Conservation (phyloP, 2,329 filamentous ascomycete genomes). For the Verticillium isaacii region DNA sequence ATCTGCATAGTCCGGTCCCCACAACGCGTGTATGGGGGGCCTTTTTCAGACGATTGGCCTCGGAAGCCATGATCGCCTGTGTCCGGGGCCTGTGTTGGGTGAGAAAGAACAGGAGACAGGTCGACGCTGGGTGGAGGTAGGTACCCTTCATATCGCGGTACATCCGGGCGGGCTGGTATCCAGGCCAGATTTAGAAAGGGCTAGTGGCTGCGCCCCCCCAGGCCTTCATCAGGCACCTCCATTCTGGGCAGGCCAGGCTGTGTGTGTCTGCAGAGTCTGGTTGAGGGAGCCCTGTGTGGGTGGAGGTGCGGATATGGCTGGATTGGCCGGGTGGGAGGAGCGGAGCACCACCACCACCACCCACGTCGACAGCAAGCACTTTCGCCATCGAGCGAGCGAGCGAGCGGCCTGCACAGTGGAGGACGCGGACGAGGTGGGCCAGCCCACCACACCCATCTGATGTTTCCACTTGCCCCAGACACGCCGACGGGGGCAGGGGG, state of each 20-base stretch:
- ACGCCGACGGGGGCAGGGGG: constrained; percentile 24
- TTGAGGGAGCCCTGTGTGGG: neutral
- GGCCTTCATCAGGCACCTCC: neutral
- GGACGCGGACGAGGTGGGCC: neutral
- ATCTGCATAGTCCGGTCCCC: constrained; percentile 5
- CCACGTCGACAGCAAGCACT: neutral
- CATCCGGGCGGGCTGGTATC: constrained; percentile 5
- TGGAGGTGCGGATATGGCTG: neutral
- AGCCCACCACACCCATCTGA: constrained; percentile 29
- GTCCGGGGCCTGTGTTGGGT: neutral
- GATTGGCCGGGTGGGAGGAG: neutral
- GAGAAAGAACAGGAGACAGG: constrained; percentile 2
- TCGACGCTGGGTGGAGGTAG: constrained; percentile 5
- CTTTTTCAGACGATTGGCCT: neutral
- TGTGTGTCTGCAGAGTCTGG: neutral
- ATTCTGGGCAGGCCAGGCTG: neutral
- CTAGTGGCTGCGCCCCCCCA: constrained; percentile 15
- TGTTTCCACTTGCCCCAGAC: constrained; percentile 39
- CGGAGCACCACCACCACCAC: neutral
- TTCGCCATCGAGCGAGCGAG: neutral
- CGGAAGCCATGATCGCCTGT: neutral
- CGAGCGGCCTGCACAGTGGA: neutral
- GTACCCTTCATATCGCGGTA: constrained; percentile 10
- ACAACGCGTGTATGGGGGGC: neutral
- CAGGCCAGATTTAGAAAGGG: constrained; percentile 29